Evolutionary conservation across 1,284 basidiomycete species (phyloP).

Genomic region (Apiotrichum laibachii): DNA sequence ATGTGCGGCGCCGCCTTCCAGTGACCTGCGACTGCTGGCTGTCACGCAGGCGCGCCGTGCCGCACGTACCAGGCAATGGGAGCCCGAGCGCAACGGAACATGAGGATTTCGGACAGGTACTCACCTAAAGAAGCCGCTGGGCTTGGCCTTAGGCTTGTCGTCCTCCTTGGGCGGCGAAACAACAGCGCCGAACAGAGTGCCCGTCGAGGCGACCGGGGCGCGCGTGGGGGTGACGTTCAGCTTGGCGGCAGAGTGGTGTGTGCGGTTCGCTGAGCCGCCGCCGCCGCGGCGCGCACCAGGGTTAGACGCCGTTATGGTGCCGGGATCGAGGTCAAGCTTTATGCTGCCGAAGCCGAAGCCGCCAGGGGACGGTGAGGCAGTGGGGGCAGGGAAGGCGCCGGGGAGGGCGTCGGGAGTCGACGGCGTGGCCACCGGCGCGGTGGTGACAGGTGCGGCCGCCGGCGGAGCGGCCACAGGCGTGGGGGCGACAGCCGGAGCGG

Average conservation of each 20-base stretch:
- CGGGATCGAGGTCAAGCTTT: slow-evolving; percentile 32
- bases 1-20: no score
- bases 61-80: no score
- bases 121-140: slow-evolving; percentile 35
- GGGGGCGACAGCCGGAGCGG: background rate
- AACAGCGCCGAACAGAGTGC: slow-evolving; percentile 18
- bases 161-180: slow-evolving; percentile 9
- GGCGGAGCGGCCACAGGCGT: background rate
- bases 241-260: slow-evolving; percentile 22
- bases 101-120: slow-evolving; percentile 4
- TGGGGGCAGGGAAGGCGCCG: background rate
- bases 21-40: no score
- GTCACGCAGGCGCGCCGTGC: no score
- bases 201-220: background rate
- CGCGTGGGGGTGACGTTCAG: slow-evolving; percentile 9
- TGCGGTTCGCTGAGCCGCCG: background rate
- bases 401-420: slow-evolving; percentile 4
- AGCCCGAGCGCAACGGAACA: no score
- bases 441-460: background rate
- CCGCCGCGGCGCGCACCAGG: slow-evolving; percentile 1
- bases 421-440: background rate
- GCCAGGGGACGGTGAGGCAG: slow-evolving; percentile 1
- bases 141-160: slow-evolving; percentile 1
- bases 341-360: slow-evolving; percentile 26
- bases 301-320: slow-evolving; percentile 9